Base-by-base conservation (phyloP, 1,284 basidiomycete genomes). In the Ceratobasidium sp. region DNA sequence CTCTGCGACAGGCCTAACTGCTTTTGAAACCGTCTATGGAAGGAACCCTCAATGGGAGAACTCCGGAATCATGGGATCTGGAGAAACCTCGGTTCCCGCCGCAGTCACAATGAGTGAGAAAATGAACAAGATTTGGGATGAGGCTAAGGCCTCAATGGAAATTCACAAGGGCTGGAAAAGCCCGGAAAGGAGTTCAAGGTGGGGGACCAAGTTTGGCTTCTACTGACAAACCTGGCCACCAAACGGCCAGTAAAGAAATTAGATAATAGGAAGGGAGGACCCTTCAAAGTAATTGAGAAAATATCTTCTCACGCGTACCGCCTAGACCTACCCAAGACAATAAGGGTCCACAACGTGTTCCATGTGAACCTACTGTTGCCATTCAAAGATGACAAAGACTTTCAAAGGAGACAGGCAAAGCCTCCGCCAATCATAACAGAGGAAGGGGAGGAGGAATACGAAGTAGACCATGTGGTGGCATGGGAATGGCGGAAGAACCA, bases 21-120 rank as follows among this genome's bases (percentile, higher is more conserved):
- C 76, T 4, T 77, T 77, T 56, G 47, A 63, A n/a, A n/a, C 31
- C 6, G 39, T 77, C 8, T 63, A 77, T 39, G 75, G 33, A 4
- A 56, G 8, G 15, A 45, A 76, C 71, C 75, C 75, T 13, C n/a
- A 10, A 6, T 37, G 35, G 31, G 58, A 61, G 4, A 35, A 17
- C 23, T 8, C 42, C 11, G 45, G 45, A 15, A n/a, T 11, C 17
- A 7, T 11, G n/a, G 23, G 45, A 47, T 4, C 45, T 17, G 42
- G 42, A 11, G 31, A 26, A 10, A 26, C n/a, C 26, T 17, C 51
- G 8, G 47, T 54, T 6, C 51, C 49, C 11, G 23, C 2, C 15
- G 47, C 60, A 54, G 6, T 17, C 20, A 28, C 53, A 20, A 58
- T 58, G n/a, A 37, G 31, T 5, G 15, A 47, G 26, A 42, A n/a